Conservation (phyloP, 257 asterid genomes). For the Solanum tarijense region DNA sequence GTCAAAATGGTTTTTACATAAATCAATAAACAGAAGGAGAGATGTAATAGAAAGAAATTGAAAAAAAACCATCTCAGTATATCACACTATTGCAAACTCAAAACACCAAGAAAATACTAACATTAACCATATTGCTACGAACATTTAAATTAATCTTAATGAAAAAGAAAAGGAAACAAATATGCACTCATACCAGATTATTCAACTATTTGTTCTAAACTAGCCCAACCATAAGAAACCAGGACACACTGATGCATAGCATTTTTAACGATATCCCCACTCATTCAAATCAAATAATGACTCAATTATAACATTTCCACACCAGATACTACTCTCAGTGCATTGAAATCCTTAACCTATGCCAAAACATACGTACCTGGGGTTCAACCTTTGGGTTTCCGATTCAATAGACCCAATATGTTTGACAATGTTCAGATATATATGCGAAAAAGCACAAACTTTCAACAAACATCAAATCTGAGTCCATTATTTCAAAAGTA, state of each 20-base stretch:
- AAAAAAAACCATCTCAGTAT: neutral
- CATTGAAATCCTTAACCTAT: neutral
- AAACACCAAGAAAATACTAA: neutral
- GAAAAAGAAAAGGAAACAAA: neutral
- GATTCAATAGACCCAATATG: neutral
- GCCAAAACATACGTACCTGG: neutral
- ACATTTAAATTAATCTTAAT: neutral
- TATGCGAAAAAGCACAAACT: neutral
- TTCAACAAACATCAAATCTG: neutral
- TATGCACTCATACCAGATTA: neutral
- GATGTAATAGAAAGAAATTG: neutral
- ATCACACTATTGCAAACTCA: neutral
- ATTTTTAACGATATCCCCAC: neutral
- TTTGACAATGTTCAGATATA: neutral
- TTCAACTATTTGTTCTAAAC: neutral
- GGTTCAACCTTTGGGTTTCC: neutral
- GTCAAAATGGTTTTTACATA: neutral
- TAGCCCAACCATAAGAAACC: neutral
- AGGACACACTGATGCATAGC: neutral
- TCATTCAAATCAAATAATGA: neutral
- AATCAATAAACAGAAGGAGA: neutral
- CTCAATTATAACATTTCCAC: neutral
- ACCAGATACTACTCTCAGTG: neutral
- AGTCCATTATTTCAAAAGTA: neutral
- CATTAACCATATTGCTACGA: neutral